These are phyloP conservation scores for Wickerhamomyces subpelliculosus DNA, from an alignment of 805 yeast species.

Conservation along the genomic window DNA sequence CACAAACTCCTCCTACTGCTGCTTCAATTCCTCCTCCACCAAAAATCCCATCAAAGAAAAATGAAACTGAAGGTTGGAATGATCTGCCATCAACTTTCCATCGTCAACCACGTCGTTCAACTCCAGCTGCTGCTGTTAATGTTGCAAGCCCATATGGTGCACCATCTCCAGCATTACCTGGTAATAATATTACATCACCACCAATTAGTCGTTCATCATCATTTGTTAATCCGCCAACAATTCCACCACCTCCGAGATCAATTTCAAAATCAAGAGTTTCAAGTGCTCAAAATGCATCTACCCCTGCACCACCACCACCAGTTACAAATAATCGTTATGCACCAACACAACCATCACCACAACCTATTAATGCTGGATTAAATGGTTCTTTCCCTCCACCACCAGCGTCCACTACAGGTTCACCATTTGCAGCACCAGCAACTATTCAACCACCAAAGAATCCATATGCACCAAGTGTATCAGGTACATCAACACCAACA, in stretches of 20 bases:
- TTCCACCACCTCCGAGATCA: slow-evolving; percentile 30
- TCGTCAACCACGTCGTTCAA: slow-evolving; percentile 30
- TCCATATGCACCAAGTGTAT: slow-evolving; percentile 32
- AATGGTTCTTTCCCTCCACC: slow-evolving; percentile 30
- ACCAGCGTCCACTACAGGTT: slow-evolving; percentile 23
- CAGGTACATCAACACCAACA: slow-evolving; percentile 11
- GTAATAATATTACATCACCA: slow-evolving; percentile 17
- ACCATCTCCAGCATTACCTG: slow-evolving; percentile 20
- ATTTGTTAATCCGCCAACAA: slow-evolving; percentile 18
- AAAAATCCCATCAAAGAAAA: slow-evolving; percentile 22
- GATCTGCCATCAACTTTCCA: slow-evolving; percentile 55
- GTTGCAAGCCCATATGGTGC: no score
- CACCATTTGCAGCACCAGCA: slow-evolving; percentile 16
- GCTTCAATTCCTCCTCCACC: slow-evolving; percentile 23
- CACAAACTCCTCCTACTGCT: slow-evolving; percentile 24
- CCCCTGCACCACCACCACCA: slow-evolving; percentile 19
- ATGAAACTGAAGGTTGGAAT: slow-evolving; percentile 65
- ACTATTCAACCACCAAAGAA: slow-evolving; percentile 22
- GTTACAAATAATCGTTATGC: slow-evolving; percentile 29
- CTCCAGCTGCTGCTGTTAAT: slow-evolving; percentile 35
- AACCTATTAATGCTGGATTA: not conserved
- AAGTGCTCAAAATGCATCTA: slow-evolving; percentile 8
- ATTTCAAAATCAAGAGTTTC: slow-evolving; percentile 20
- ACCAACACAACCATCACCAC: slow-evolving; percentile 20
- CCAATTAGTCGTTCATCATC: slow-evolving; percentile 15